Conservation (phyloP, 352 stramenopile species). For the Plasmopara muralis region DNA sequence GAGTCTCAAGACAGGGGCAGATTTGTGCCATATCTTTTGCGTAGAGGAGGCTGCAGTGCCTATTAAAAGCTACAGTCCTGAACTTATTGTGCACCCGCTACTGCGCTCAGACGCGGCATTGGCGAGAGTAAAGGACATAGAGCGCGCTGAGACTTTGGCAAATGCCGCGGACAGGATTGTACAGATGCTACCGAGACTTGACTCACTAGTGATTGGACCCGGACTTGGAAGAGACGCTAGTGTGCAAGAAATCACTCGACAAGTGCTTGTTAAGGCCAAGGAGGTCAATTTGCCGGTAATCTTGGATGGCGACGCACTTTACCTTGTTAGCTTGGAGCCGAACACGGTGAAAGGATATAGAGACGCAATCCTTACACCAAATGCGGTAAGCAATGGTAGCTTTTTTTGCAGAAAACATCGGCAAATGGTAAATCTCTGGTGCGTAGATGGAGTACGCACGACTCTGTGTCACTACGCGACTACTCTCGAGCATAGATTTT, state of each 20-base stretch:
- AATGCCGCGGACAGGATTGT: slow-evolving; percentile 43
- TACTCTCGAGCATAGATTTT: slow-evolving; percentile 44
- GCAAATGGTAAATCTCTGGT: slow-evolving; percentile 6
- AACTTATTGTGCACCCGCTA: slow-evolving; percentile 92
- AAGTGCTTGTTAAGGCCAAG: slow-evolving; percentile 67
- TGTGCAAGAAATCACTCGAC: slow-evolving; percentile 74
- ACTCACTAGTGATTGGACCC: slow-evolving; percentile 87
- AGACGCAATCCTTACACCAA: slow-evolving; percentile 92
- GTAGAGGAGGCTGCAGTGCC: slow-evolving; percentile 89
- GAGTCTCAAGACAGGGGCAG: slow-evolving; percentile 90
- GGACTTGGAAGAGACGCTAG: slow-evolving; percentile 87
- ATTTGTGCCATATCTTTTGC: slow-evolving; percentile 95
- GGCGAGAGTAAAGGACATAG: slow-evolving; percentile 12
- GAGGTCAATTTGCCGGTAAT: slow-evolving; percentile 80
- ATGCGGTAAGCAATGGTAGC: slow-evolving; percentile 43
- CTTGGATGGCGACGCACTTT: slow-evolving; percentile 94
- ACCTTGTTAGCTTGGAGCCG: slow-evolving; percentile 73
- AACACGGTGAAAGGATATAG: slow-evolving; percentile 55
- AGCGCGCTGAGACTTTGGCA: slow-evolving; percentile 18
- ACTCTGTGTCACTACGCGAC: slow-evolving; percentile 42
- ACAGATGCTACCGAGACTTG: slow-evolving; percentile 56
- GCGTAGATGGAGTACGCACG: slow-evolving; percentile 75
- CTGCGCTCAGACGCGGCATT: slow-evolving; percentile 48
- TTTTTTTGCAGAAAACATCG: not conserved
- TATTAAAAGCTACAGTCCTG: slow-evolving; percentile 97